phyloP scores from a whole-genome alignment of 2,329 filamentous ascomycete species.

The Fusarium sp. region DNA sequence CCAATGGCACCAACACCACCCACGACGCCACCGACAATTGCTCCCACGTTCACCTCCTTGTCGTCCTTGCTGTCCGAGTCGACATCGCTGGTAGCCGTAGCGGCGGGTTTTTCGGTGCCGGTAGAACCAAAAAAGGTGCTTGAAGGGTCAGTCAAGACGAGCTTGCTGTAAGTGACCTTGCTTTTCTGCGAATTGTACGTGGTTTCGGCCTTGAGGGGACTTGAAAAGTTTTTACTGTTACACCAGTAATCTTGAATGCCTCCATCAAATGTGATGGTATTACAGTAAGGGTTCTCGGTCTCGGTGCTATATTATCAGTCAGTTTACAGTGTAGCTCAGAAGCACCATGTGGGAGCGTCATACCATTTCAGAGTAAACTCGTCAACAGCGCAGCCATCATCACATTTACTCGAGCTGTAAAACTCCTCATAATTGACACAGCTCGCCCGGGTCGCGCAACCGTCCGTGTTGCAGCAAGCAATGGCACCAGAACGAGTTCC shows the following conservation, averaged over 20 bases:
- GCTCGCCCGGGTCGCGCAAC: conserved; percentile 48
- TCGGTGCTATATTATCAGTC: conserved; percentile 47
- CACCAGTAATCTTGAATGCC: conserved; percentile 57
- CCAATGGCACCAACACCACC: conserved; percentile 49
- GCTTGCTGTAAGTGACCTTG: conserved; percentile 41
- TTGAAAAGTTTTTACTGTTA: conserved; percentile 46
- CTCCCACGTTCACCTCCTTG: conserved; percentile 43
- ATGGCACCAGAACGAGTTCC: conserved; percentile 47
- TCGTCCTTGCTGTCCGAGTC: conserved; percentile 6
- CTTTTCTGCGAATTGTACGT: conserved; percentile 52
- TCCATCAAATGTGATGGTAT: conserved; percentile 54
- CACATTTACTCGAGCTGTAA: conserved; percentile 49
- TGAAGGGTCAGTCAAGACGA: conserved; percentile 12
- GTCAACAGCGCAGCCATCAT: conserved; percentile 52
- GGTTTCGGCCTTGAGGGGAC: conserved; percentile 50
- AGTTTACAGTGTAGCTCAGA: neutral
- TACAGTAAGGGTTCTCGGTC: conserved; percentile 51
- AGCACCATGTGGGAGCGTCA: conserved; percentile 47
- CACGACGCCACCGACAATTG: conserved; percentile 52
- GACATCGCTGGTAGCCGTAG: neutral
- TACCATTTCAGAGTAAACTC: conserved; percentile 58
- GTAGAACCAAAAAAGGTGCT: conserved; percentile 6
- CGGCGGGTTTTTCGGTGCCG: neutral
- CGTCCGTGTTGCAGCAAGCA: conserved; percentile 52
- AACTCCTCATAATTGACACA: conserved; percentile 53